Base-by-base conservation (phyloP, 345 rosid genomes). In the Conringia planisiliqua region DNA sequence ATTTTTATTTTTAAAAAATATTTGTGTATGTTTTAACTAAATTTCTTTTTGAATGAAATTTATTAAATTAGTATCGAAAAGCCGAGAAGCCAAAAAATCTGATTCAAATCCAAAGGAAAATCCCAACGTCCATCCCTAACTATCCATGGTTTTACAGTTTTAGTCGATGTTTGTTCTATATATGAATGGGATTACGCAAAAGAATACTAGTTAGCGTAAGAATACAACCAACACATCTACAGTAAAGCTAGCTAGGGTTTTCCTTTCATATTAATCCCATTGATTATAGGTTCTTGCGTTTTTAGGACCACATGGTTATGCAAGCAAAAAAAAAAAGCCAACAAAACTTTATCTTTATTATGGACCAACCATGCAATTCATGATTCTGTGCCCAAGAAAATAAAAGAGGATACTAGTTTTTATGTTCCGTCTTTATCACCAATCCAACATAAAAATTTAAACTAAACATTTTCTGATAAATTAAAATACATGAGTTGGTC, bases 311-410 rank as follows among this genome's bases (percentile, higher is more conserved):
- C 63, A 39, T 29, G 16, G 11, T 65, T 66, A 48, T 33, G 39
- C 27, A 65, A 55, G 24, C 35, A 29, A 39, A 67, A n/a, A 39
- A 10, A 57, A 24, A 48, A 12, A 50, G 62, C 7, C 52, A 62
- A 62, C 4, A 35, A 66, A 68, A 48, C 59, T 66, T 66, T 74
- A 62, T 40, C 68, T 75, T 75, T 68, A 29, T 39, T 57, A 67
- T 67, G 62, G 73, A 74, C 78, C 73, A 73, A 65, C 78, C 77
- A 73, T 73, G 71, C 71, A 73, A 74, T 33, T 74, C 78, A 57
- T 66, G 78, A 66, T 56, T 66, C 72, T 44, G 40, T 64, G 47
- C 64, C 38, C 64, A 36, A 66, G 39, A 57, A 66, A 47, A 66
- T 55, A 39, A 54, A 64, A 73, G 18, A 56, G 60, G 43, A 74